phyloP scores from a whole-genome alignment of 2,329 filamentous ascomycete species.

The Paramyrothecium roridum region DNA sequence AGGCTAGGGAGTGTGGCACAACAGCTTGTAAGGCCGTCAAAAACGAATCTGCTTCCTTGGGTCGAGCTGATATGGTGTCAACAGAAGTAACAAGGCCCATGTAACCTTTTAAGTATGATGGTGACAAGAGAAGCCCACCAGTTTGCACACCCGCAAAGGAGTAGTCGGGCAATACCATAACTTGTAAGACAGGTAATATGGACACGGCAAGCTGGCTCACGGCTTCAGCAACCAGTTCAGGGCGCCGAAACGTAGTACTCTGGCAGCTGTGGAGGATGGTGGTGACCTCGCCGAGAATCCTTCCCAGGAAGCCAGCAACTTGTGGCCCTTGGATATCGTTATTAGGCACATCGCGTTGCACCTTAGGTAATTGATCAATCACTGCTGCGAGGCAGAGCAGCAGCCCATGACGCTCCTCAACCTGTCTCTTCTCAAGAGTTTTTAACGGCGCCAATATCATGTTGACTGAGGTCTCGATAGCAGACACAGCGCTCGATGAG shows the following conservation, averaged over 20 bases:
- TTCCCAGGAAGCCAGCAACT: slow-evolving; percentile 14
- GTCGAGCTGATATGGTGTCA: slow-evolving; percentile 2
- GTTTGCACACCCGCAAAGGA: slow-evolving; percentile 8
- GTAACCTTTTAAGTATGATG: slow-evolving; percentile 13
- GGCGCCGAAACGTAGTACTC: slow-evolving; percentile 49
- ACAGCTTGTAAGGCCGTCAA: slow-evolving; percentile 24
- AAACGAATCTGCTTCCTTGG: slow-evolving; percentile 14
- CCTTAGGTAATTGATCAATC: slow-evolving; percentile 41
- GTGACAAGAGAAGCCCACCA: slow-evolving; percentile 20
- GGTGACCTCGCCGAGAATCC: slow-evolving; percentile 23
- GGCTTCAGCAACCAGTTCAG: slow-evolving; percentile 63
- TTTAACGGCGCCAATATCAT: slow-evolving; percentile 42
- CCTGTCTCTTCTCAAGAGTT: slow-evolving; percentile 49
- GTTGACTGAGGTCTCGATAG: slow-evolving; percentile 32
- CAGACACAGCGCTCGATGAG: slow-evolving; percentile 13
- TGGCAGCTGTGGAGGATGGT: slow-evolving; percentile 38
- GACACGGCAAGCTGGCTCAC: slow-evolving; percentile 56
- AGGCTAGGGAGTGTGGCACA: slow-evolving; percentile 43
- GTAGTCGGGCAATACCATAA: slow-evolving; percentile 18
- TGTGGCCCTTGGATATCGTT: background rate
- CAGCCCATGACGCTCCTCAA: slow-evolving; percentile 68
- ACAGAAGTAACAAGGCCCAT: slow-evolving; percentile 15
- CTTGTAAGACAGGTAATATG: slow-evolving; percentile 43
- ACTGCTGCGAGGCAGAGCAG: slow-evolving; percentile 60
- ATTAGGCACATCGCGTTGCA: slow-evolving; percentile 13